A percentile compares a stretch with the other conserved stretches of the same genome.
Evolutionary conservation across 2,329 filamentous ascomycete species (phyloP).

Genomic region (Rhynchosporium graminicola): DNA sequence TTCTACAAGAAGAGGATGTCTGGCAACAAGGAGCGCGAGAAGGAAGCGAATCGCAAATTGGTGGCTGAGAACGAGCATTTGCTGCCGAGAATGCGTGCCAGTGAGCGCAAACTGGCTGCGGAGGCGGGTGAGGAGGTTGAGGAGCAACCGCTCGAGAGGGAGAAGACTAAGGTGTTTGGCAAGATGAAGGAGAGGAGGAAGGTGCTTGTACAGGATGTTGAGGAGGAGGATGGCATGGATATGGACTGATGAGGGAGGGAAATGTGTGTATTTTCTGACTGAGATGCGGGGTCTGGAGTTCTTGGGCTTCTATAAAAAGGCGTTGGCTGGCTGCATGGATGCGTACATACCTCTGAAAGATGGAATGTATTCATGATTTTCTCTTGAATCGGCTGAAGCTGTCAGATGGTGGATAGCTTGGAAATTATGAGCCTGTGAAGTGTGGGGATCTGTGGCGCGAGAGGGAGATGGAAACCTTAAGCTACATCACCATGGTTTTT

Average conservation of each 20-base stretch:
- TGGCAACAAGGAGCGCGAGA: conserved; percentile 81
- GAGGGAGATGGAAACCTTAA: not conserved
- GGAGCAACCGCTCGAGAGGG: conserved; percentile 53
- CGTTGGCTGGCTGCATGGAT: conserved; percentile 19
- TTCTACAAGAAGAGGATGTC: conserved; percentile 95
- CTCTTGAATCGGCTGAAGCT: not conserved
- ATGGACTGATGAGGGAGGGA: conserved; percentile 43
- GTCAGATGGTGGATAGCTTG: not conserved
- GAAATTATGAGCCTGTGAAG: not conserved
- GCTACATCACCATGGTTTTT: no score
- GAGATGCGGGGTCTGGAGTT: conserved; percentile 26
- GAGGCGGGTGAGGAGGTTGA: conserved; percentile 37
- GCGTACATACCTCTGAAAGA: conserved; percentile 4
- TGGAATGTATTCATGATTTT: not conserved
- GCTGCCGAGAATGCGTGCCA: conserved; percentile 70
- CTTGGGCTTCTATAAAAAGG: conserved; percentile 15
- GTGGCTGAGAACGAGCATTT: conserved; percentile 92
- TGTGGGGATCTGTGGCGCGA: not conserved
- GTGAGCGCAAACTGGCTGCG: conserved; percentile 49
- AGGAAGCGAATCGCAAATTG: conserved; percentile 79
- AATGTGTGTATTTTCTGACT: conserved; percentile 12
- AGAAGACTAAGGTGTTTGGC: conserved; percentile 42
- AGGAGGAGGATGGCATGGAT: conserved; percentile 53
- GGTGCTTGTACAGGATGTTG: conserved; percentile 43
- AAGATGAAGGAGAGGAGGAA: conserved; percentile 46